Evolutionary conservation across 148 eudicot genomes (phyloP).

Genomic region (Simmondsia chinensis): DNA sequence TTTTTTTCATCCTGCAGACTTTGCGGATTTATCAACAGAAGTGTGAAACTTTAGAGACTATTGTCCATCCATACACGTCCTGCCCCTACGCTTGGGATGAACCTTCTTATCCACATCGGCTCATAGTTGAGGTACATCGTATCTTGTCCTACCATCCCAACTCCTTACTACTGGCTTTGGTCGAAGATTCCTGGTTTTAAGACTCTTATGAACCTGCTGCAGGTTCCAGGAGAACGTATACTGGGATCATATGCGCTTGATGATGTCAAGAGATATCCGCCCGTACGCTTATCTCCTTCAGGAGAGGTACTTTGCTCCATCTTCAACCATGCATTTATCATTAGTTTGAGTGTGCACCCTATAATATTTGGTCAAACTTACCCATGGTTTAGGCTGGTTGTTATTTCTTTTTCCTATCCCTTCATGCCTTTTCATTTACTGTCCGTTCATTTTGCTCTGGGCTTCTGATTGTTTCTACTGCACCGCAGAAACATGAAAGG

Average conservation of each 20-base stretch:
- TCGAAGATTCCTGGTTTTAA: neutral
- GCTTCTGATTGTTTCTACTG: neutral
- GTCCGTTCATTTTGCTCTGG: constrained; percentile 5
- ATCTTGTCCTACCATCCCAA: neutral
- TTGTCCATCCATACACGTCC: constrained; percentile 76
- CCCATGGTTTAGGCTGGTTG: neutral
- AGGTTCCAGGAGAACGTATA: constrained; percentile 87
- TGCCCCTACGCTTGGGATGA: constrained; percentile 98
- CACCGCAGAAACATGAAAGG: constrained; percentile 67
- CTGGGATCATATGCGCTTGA: constrained; percentile 84
- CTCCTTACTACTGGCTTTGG: neutral
- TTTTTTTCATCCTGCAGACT: constrained; percentile 35
- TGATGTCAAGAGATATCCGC: constrained; percentile 61
- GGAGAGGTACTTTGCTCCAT: constrained; percentile 45
- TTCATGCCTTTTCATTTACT: too few species aligned
- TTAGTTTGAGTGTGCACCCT: too few species aligned
- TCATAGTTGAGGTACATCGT: constrained; percentile 70
- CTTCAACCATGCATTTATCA: constrained; percentile 2
- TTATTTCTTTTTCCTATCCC: neutral
- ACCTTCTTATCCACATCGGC: constrained; percentile 87
- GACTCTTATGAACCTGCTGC: constrained; percentile 1
- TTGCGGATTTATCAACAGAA: constrained; percentile 82
- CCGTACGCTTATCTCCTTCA: constrained; percentile 58
- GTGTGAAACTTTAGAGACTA: constrained; percentile 86
- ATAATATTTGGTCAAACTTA: neutral